Conservation (phyloP, 2,329 filamentous ascomycete genomes). For the Aspergillus carbonarius region DNA sequence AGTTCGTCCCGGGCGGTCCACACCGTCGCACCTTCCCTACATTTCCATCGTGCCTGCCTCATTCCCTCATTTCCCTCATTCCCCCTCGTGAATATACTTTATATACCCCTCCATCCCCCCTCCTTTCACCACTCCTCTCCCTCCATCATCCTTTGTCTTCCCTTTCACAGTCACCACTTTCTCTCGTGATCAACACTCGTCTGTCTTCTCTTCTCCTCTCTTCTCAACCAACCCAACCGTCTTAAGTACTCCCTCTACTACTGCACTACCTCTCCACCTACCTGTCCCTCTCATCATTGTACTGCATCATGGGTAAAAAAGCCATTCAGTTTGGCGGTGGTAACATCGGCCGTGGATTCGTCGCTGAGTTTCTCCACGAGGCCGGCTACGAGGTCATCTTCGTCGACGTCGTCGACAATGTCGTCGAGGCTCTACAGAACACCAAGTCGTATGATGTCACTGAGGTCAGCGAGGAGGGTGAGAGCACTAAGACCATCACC, state of each 20-base stretch:
- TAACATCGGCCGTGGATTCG: conserved; percentile 84
- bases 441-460: conserved; percentile 83
- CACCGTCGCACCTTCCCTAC: conserved; percentile 2
- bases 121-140: conserved; percentile 2
- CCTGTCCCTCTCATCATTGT: no score
- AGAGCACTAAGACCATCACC: conserved; percentile 77
- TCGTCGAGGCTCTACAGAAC: conserved; percentile 77
- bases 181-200: neutral
- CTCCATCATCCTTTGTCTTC: conserved; percentile 1
- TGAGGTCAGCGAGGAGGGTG: conserved; percentile 83
- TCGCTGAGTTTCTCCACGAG: conserved; percentile 89
- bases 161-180: neutral
- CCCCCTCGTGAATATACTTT: conserved; percentile 4
- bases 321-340: conserved; percentile 84
- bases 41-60: conserved; percentile 2
- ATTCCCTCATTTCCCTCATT: conserved; percentile 4
- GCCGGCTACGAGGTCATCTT: conserved; percentile 96
- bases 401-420: conserved; percentile 81
- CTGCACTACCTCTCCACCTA: neutral
- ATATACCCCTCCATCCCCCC: conserved; percentile 18
- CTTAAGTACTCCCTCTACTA: conserved; percentile 2
- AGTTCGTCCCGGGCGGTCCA: neutral
- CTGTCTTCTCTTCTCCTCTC: neutral
- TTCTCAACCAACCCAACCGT: neutral
- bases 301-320: conserved; percentile 54